Evolutionary conservation across 2,329 filamentous ascomycete genomes (phyloP), one percentile per base, ranked within the genome.

Genomic region (Trichophyton mentagrophytes): DNA sequence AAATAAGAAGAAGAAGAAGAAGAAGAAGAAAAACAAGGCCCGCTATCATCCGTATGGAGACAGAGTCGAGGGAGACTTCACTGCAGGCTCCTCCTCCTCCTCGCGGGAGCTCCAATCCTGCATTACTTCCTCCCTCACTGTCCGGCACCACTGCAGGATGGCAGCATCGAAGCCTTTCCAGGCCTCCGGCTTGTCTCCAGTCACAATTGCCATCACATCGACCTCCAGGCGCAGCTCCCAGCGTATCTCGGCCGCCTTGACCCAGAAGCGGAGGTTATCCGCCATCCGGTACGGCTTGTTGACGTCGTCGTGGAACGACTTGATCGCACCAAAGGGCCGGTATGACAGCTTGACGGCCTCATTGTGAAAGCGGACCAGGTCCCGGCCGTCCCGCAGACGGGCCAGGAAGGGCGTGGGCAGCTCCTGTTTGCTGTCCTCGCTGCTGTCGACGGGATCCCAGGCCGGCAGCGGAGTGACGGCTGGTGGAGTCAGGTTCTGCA

Each of bases 231-330:
- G 82, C 44, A 91, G 83, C 74, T 97, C 93, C 86, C 92, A 99
- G 60, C 93, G 85, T 62, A 97, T 79, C 76, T 99, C 91, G 6
- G 91, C 90, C 1, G 92, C 93, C 77, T 99, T 99, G 74, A 88
- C 83, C 92, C 93, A 99, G 78, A 88, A 99, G 46, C 90, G 84
- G 64, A 99, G 80, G 72, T 99, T 99, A 67, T 99, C 93, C 2
- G 91, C 90, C 64, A 86, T 86, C 57, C 93, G 87, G 72, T 99
- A 99, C 0, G 93, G 93, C 75, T 97, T 97, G 63, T 85, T 86
- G 8, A 93, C 92, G 72, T 99, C 90, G n/a, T 85, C 86, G 72
- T 97, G 93, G 73, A 87, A 96, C 8, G 82, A 82, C 61, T 89
- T 90, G 70, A 99, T 96, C 64, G 89, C 84, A 59, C 91, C 90